Base-by-base conservation (phyloP, 164 flowering plant species). In the Warburgia ugandensis region DNA sequence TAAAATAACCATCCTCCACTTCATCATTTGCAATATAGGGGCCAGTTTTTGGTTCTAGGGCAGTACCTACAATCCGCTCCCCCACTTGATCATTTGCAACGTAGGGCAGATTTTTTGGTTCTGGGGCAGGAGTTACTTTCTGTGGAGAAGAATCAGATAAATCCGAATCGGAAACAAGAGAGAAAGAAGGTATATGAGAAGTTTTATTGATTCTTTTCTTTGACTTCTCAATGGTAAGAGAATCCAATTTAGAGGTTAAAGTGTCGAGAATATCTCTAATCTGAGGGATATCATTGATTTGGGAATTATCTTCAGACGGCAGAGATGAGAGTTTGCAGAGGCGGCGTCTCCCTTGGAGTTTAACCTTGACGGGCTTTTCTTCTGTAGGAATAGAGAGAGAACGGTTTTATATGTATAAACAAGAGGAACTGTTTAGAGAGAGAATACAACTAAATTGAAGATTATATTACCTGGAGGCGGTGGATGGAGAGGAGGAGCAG, bases 291-390 rank as follows among this genome's bases (percentile, higher is more conserved):
- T n/a, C n/a, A n/a, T n/a, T n/a, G n/a, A n/a, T n/a, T n/a, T n/a
- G n/a, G n/a, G n/a, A n/a, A n/a, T n/a, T n/a, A 45, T 30, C 10
- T 44, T 64, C 13, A 33, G 27, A 2, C 21, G 1, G 52, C 46
- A 11, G 37, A 20, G 71, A 59, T 30, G 77, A 65, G 23, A 62
- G 25, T 40, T 75, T 81, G 60, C 78, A 72, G 6, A 78, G 70
- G n/a, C 79, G 76, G 5, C 79, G 80, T 20, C 77, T 28, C 12
- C 81, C 82, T 48, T 73, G 56, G 5, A 77, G 22, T 48, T 68
- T 74, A 1, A 75, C 66, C 66, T 68, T 73, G 14, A 12, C 22
- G 0, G 68, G 61, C 29, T 60, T 68, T n/a, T 66, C 66, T 30
- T 57, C 67, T 41, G 30, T 11, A 55, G 17, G 8, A 16, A 28